Percentiles rank a stretch among this genome's conserved stretches.
phyloP scores from a whole-genome alignment of 2,329 filamentous ascomycete species.

The Cladosporium sp. region DNA sequence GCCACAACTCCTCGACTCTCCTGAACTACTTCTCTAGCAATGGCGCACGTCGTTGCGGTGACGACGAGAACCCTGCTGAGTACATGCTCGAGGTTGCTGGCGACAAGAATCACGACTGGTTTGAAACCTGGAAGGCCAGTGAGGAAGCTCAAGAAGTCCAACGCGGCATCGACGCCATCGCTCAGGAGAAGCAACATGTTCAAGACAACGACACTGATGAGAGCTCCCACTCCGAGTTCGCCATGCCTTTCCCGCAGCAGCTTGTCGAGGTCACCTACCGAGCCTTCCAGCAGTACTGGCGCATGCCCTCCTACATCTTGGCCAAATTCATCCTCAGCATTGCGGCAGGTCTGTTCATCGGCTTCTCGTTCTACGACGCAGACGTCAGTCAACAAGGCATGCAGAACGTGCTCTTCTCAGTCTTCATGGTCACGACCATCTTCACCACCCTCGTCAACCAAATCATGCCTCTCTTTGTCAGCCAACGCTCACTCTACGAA shows the following conservation, averaged over 20 bases:
- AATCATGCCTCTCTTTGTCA: constrained; percentile 58
- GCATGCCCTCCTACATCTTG: constrained; percentile 45
- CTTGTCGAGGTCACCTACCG: constrained; percentile 37
- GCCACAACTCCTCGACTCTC: constrained; percentile 67
- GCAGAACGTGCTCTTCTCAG: constrained; percentile 45
- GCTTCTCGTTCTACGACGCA: constrained; percentile 42
- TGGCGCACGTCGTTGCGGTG: constrained; percentile 18
- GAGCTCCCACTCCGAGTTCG: constrained; percentile 39
- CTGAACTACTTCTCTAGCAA: constrained; percentile 49
- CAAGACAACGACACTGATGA: constrained; percentile 26
- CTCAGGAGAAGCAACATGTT: constrained; percentile 31
- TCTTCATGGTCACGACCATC: constrained; percentile 47
- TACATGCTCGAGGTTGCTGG: constrained; percentile 61
- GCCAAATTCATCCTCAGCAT: constrained; percentile 58
- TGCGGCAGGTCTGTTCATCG: constrained; percentile 46
- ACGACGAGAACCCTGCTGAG: constrained; percentile 66
- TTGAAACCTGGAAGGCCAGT: constrained; percentile 36
- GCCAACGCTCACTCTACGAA: constrained; percentile 57
- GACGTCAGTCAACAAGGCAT: constrained; percentile 37
- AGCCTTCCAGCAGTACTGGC: constrained; percentile 45
- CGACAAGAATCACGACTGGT: constrained; percentile 39
- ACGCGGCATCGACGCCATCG: constrained; percentile 37
- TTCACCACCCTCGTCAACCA: constrained; percentile 49
- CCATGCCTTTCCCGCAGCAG: constrained; percentile 37
- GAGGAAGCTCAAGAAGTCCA: constrained; percentile 30